Base-by-base conservation (phyloP, 306 rosid genomes). In the Cicer pinnatifidum region DNA sequence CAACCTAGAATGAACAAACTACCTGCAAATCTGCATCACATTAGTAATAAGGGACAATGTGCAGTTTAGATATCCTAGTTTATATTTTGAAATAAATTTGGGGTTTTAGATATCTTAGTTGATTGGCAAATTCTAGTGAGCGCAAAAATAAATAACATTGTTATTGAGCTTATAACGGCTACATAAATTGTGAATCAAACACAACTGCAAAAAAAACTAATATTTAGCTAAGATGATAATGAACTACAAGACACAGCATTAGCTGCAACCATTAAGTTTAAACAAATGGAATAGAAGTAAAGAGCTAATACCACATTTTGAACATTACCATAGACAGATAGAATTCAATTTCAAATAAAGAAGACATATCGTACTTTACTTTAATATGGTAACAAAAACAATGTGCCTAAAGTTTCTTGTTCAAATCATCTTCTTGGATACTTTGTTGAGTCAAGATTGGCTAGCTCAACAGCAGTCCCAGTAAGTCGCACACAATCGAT, bases 11-110 rank as follows among this genome's bases (percentile, higher is more conserved):
- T 56, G 38, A 9, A 56, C 3, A 19, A 56, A 20, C 38, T 17
- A 6, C 61, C 37, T 19, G 61, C n/a, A 54, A 54, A 54, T 54
- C 37, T 56, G 13, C 38, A 56, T 56, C 61, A 56, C n/a, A 20
- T 56, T 9, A 0, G 12, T 9, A 56, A 54, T 9, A 56, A 19
- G 7, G 13, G 6, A 9, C 38, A 19, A 5, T 19, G 16, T 54
- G 61, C n/a, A 6, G 37, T 7, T 56, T 52, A 52, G 33, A 16
- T 8, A 28, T 28, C 35, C 0, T 3, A 28, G 5, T 3, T 28
- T 28, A 3, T 28, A 3, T 28, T 28, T 28, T 28, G 35, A 3
- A 28, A 28, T 28, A 28, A 28, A 28, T 28, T 28, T 0, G 0
- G 35, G 35, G 5, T 3, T 3, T 28, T 28, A 3, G 35, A 3